Evolutionary conservation across 805 yeast genomes (phyloP), one percentile per base, ranked within the genome.

Genomic region (Tetrapisispora namnaoensis): DNA sequence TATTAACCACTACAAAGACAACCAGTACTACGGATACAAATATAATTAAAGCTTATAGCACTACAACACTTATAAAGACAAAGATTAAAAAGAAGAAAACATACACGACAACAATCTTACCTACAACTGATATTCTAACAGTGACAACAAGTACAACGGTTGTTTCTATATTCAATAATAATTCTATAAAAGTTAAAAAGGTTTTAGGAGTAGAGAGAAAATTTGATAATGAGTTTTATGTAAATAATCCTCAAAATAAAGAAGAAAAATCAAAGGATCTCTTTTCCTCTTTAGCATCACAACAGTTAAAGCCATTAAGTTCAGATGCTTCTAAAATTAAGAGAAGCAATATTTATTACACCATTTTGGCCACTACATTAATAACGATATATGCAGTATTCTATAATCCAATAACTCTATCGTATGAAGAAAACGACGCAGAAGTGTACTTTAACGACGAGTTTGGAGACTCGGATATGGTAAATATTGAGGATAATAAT

Each of bases 401-500:
- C 4, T 20, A 34, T 37, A 27, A 28, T 30, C 9, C 41, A 20
- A 21, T 45, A 8, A 32, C 17, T 13, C n/a, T 32, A 7, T 9
- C 35, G 2, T 10, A 9, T n/a, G 24, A 13, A 11, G 37, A 42
- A 13, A 13, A 10, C 4, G 44, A 42, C 6, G 3, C 8, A 3
- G 44, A 42, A 30, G 4, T 30, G 8, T 42, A 42, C 16, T 18
- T 42, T 16, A 18, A 36, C 4, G 36, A 42, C n/a, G 36, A 30
- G 18, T 49, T 56, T 4, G 66, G 67, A 47, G 63, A 72, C 0
- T 90, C 83, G 60, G 97, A 88, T 63, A 76, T 88, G 44, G 97
- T 91, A 66, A 97, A 90, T 62, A 81, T 89, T 38, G 96, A 89
- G 60, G 89, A 80, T 13, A 18, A 38, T 38, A 13, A 11, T 21